These are phyloP conservation scores for Rauvolfia tetraphylla DNA, from an alignment of 257 asterid species.

Conservation along the genomic window DNA sequence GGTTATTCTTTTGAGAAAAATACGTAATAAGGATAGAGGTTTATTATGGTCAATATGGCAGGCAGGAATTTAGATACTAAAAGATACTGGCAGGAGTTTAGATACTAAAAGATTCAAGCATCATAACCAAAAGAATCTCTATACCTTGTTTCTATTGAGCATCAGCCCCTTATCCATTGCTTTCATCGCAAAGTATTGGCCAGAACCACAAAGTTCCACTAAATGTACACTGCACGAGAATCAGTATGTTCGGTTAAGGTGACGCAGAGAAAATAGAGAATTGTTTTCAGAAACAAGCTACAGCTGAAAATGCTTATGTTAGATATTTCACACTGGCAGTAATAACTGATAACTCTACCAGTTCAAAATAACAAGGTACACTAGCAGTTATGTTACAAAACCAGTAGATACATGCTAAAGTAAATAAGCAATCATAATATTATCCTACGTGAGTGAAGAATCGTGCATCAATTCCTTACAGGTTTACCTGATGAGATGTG, in stretches of 20 bases:
- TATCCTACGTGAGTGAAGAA: background rate
- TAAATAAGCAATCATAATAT: background rate
- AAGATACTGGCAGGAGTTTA: no score
- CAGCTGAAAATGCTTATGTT: background rate
- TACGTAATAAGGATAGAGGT: background rate
- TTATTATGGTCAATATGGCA: background rate
- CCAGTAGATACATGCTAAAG: background rate
- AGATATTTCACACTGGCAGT: background rate
- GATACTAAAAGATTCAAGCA: no score
- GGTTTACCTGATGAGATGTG: constrained; percentile 13
- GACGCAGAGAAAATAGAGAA: background rate
- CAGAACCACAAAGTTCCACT: constrained; percentile 86
- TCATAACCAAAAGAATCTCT: background rate
- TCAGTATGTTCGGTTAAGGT: constrained; percentile 16
- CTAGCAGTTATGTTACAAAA: background rate
- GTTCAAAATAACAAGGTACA: background rate
- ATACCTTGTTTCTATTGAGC: constrained; percentile 86
- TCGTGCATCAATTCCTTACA: background rate
- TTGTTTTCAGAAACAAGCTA: background rate
- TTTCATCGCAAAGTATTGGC: constrained; percentile 83
- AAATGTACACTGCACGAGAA: constrained; percentile 71
- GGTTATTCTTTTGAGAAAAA: background rate
- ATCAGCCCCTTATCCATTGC: constrained; percentile 95
- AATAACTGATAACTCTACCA: background rate
- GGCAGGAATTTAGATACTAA: background rate